Base-by-base conservation (phyloP, 768 basidiomycete genomes). In the Hericium rajendrae region DNA sequence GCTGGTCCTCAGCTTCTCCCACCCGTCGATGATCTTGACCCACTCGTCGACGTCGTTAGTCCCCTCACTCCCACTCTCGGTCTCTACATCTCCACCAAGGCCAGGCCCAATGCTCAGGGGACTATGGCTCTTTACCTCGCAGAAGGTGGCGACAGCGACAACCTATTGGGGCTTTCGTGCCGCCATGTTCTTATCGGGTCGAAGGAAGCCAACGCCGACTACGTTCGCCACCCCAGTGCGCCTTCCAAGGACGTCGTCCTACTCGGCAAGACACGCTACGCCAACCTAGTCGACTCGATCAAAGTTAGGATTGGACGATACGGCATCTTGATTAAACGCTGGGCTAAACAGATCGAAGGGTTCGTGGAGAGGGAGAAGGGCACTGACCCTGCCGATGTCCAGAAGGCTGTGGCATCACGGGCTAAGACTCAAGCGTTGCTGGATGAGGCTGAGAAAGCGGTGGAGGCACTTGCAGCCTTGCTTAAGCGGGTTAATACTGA, bases 41-140 rank as follows among this genome's bases (percentile, higher is more conserved):
- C 70, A 57, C 62, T 67, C 59, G 63, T 67, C 58, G 59, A 67
- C 52, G 62, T 69, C 52, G n/a, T 24, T 66, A 61, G 70, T 65
- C 67, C 65, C 48, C 60, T 73, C 56, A 72, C 69, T 62, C 66
- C 72, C 41, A 59, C 68, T 48, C 72, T 72, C 49, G 70, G 73
- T 43, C 66, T 73, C 55, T 49, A 3, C 55, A 72, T 74, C 64
- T 62, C 72, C 63, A 62, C 73, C 63, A 64, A 16, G 63, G 67
- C n/a, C 63, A 66, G 68, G 62, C 64, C 61, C 49, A 28, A 65
- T 54, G 56, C 58, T 65, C 64, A 72, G 66, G 73, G 73, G 11
- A 73, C 70, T 3, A 64, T 68, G 61, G 68, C 62, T 55, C 60
- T 74, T 61, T 74, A 72, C 66, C 65, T 74, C 56, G 54, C 66